Evolutionary conservation across 257 asterid species (phyloP), one percentile per base, ranked within the genome.

Genomic region (Pogostemon cablin): DNA sequence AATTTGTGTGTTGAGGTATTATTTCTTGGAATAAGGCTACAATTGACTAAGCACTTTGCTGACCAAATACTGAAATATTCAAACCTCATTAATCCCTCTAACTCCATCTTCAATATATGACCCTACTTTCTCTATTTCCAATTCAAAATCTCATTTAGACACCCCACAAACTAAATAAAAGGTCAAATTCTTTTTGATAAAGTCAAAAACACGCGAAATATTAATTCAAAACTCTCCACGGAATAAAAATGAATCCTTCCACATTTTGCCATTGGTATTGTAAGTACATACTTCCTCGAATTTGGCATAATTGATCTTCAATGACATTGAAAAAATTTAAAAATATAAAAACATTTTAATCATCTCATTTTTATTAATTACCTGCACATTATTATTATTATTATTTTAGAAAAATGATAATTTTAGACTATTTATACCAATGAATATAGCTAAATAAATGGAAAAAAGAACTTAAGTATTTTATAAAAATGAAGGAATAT

Each of bases 21-120:
- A 62, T 6, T 58, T 2, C 10, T 6, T 43, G 48, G 44, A 10
- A 25, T 55, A 3, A 17, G 5, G 32, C 46, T 20, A 64, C 42
- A 50, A 6, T 52, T 53, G 72, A 53, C 42, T 9, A 9, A 39
- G 35, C 40, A 15, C 4, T 35, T 9, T 62, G 32, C 32, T 11
- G 54, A 47, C 52, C 47, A 7, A 53, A 5, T 1, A 65, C 48
- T 62, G 49, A n/a, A 7, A 61, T 43, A 12, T 56, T 76, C 72
- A 72, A 67, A 67, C 78, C 69, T 50, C 47, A 72, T 50, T 65
- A 71, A 39, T 46, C 37, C 17, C 4, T 52, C 15, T 25, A 32
- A 64, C 62, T 77, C 60, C 5, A 57, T 9, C 56, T 59, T 67
- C 72, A 71, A 32, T 9, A 12, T 56, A 48, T 50, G 70, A 41